Evolutionary conservation across 2,329 filamentous ascomycete species (phyloP).

Genomic region (Nemania bipapillata): DNA sequence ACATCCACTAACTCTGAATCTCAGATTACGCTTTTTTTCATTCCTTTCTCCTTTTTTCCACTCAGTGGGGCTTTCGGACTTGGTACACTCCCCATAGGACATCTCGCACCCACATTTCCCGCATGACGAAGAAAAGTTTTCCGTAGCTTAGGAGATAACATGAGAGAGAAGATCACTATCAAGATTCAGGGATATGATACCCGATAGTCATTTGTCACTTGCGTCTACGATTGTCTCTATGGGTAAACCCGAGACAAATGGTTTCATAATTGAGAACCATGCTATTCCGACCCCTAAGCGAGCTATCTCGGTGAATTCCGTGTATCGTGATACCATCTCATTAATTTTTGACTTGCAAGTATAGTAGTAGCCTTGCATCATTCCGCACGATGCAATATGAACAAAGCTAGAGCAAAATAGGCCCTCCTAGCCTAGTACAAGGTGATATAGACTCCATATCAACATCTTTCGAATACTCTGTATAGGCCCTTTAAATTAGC

Average conservation of each 20-base stretch:
- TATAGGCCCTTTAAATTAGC: conserved; percentile 94
- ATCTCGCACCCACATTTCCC: neutral
- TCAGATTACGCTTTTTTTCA: neutral
- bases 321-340: neutral
- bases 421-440: no score
- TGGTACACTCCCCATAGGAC: neutral
- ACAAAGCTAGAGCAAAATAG: no score
- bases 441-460: conserved; percentile 43
- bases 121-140: neutral
- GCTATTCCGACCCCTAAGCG: neutral
- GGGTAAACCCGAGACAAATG: neutral
- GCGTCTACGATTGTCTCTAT: neutral
- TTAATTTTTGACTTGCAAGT: neutral
- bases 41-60: neutral
- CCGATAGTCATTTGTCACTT: neutral
- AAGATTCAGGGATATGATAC: conserved; percentile 6
- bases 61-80: neutral
- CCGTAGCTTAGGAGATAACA: neutral
- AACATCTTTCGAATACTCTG: conserved; percentile 93
- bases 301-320: neutral
- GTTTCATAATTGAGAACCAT: conserved; percentile 4
- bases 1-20: neutral
- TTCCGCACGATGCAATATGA: neutral
- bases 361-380: neutral
- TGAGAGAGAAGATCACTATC: neutral